Evolutionary conservation across 768 basidiomycete genomes (phyloP).

Genomic region (Coprinopsis sp.): DNA sequence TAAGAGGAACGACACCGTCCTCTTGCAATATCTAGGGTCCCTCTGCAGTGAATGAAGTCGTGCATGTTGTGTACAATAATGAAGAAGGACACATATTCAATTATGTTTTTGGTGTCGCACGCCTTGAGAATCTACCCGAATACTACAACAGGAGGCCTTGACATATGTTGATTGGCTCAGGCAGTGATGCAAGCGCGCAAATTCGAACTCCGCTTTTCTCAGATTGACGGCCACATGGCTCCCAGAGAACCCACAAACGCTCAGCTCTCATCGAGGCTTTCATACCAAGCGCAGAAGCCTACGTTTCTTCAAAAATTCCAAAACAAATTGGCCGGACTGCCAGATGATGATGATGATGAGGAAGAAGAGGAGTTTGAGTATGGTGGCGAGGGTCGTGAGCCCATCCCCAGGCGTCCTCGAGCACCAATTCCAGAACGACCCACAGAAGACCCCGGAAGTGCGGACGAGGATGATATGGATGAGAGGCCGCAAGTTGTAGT

Average conservation of each 20-base stretch:
- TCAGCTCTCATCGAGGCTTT: conserved; percentile 67
- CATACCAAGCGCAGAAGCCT: conserved; percentile 59
- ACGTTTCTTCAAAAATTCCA: conserved; percentile 64
- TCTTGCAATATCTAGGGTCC: too few relatives aligned
- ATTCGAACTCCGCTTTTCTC: too few relatives aligned
- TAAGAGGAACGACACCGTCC: too few relatives aligned
- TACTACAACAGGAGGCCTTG: too few relatives aligned
- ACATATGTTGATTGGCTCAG: too few relatives aligned
- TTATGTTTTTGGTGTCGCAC: too few relatives aligned
- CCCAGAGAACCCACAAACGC: conserved; percentile 64
- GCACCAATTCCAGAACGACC: conserved; percentile 69
- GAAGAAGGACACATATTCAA: too few relatives aligned
- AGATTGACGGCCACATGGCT: too few relatives aligned
- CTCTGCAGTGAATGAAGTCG: too few relatives aligned
- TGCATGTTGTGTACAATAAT: too few relatives aligned
- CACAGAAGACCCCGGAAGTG: conserved; percentile 65
- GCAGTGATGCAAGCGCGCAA: too few relatives aligned
- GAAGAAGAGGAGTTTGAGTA: conserved; percentile 54
- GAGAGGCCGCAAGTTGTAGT: conserved; percentile 90
- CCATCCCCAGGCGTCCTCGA: conserved; percentile 71
- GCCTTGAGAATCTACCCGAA: too few relatives aligned
- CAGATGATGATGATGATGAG: conserved; percentile 43
- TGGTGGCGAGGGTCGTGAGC: conserved; percentile 63
- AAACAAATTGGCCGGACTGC: conserved; percentile 52
- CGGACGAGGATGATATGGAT: conserved; percentile 50